Percentiles rank a stretch among this genome's conserved stretches.
phyloP scores from a whole-genome alignment of 1,284 basidiomycete species.

The Ustilago cynodontis region DNA sequence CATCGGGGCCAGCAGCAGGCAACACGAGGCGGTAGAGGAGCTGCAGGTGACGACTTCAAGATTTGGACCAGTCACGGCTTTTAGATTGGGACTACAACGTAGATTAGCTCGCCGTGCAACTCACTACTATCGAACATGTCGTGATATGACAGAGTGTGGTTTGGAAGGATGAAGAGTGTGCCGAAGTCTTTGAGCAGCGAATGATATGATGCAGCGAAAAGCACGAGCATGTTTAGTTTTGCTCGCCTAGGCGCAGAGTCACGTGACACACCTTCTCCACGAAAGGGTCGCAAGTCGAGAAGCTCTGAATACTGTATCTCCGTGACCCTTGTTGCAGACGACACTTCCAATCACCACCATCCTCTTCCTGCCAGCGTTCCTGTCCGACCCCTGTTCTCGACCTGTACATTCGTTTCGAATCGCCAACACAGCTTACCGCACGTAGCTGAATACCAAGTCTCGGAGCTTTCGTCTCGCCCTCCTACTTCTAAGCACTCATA shows the following conservation, averaged over 20 bases:
- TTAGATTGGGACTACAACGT: slow-evolving; percentile 9
- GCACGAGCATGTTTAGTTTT: slow-evolving; percentile 20
- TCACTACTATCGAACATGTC: too few species aligned
- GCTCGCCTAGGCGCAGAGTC: background rate
- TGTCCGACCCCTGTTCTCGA: background rate
- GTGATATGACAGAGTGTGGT: too few species aligned
- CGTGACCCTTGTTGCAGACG: slow-evolving; percentile 10
- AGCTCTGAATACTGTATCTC: slow-evolving; percentile 31
- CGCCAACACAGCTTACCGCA: background rate
- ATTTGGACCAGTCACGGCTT: slow-evolving; percentile 46
- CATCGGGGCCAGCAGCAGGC: background rate
- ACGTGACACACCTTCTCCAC: slow-evolving; percentile 21
- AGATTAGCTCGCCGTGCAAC: too few species aligned
- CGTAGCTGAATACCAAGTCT: background rate
- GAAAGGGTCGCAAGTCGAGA: slow-evolving; percentile 23
- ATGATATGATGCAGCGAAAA: too few species aligned
- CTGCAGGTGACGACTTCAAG: slow-evolving; percentile 28
- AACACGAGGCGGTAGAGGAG: slow-evolving; percentile 9
- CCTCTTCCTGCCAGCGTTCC: background rate
- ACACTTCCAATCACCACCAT: slow-evolving; percentile 9
- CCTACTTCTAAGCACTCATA: background rate
- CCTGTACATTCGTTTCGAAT: background rate
- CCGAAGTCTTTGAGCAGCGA: too few species aligned
- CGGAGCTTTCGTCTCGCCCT: background rate
- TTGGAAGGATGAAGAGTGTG: background rate